Percentiles rank a stretch among this genome's conserved stretches.
phyloP scores from a whole-genome alignment of 805 yeast genomes.

The Barnettozyma populi region DNA sequence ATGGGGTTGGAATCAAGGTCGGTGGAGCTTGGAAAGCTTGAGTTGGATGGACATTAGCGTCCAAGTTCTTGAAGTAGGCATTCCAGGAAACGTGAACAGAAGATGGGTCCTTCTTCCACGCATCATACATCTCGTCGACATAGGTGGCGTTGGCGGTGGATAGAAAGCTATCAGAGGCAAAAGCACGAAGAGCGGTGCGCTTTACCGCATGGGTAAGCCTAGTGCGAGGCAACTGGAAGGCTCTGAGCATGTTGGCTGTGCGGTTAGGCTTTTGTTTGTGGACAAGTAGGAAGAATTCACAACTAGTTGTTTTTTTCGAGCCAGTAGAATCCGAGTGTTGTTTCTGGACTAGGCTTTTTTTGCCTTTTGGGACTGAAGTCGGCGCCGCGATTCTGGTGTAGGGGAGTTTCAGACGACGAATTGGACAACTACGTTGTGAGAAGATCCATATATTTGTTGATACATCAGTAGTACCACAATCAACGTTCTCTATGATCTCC shows the following conservation, averaged over 20 bases:
- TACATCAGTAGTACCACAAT: too few relatives aligned
- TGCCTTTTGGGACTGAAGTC: not conserved
- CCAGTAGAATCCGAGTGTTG: not conserved
- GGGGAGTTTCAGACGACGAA: not conserved
- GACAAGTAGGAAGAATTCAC: not conserved
- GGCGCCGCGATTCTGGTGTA: slow-evolving; percentile 1
- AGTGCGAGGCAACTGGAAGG: slow-evolving; percentile 24
- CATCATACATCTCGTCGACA: slow-evolving; percentile 95
- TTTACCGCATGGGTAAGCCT: slow-evolving; percentile 14
- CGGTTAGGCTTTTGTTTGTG: not conserved
- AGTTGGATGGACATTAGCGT: slow-evolving; percentile 61
- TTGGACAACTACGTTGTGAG: not conserved
- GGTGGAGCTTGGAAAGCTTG: slow-evolving; percentile 91
- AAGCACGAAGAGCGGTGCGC: slow-evolving; percentile 8
- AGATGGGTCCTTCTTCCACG: slow-evolving; percentile 86
- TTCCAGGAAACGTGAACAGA: slow-evolving; percentile 97
- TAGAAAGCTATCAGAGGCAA: slow-evolving; percentile 59
- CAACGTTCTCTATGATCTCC: not conserved
- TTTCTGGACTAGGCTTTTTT: not conserved
- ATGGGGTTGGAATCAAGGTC: slow-evolving; percentile 73
- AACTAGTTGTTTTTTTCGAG: not conserved
- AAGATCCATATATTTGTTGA: too few relatives aligned
- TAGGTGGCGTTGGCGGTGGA: slow-evolving; percentile 83
- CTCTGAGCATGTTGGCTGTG: slow-evolving; percentile 20
- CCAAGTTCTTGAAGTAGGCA: slow-evolving; percentile 90